Conservation (phyloP, 2,329 filamentous ascomycete genomes). For the Arthrinium puccinioides region DNA sequence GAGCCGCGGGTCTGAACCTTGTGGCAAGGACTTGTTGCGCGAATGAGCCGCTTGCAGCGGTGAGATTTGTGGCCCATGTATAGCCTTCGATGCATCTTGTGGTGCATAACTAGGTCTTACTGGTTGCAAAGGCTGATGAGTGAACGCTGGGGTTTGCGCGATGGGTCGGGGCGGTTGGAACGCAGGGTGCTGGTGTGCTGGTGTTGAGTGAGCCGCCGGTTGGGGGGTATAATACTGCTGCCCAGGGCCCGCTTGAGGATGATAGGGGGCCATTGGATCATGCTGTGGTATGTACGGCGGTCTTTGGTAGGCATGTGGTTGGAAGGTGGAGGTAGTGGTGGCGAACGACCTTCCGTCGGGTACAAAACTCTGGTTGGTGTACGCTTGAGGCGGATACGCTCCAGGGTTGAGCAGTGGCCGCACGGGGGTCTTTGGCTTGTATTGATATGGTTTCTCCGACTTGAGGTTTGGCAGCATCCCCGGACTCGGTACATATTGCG, state of each 20-base stretch:
- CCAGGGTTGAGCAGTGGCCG: neutral
- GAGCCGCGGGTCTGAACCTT: conserved; percentile 22
- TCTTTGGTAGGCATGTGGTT: neutral
- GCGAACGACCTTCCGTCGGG: conserved; percentile 15
- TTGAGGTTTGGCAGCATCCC: conserved; percentile 10
- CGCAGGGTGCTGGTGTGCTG: neutral
- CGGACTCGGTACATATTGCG: conserved; percentile 5
- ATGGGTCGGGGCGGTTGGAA: too few relatives aligned
- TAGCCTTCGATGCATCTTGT: neutral
- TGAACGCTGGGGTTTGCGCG: conserved; percentile 4
- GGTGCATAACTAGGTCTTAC: conserved; percentile 2
- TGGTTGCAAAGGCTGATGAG: neutral
- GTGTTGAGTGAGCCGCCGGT: conserved; percentile 5
- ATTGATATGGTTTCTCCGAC: conserved; percentile 25
- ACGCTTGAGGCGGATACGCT: conserved; percentile 10
- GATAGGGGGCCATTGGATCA: conserved; percentile 1
- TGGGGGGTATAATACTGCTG: conserved; percentile 5
- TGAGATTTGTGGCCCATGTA: neutral
- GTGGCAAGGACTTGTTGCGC: conserved; percentile 19
- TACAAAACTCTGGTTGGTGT: conserved; percentile 27
- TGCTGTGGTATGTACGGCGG: conserved; percentile 6
- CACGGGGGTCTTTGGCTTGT: conserved; percentile 22
- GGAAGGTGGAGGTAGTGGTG: conserved; percentile 6
- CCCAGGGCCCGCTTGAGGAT: conserved; percentile 5
- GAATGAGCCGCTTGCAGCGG: conserved; percentile 10